Evolutionary conservation across 163 green algal species (phyloP), one percentile per base, ranked within the genome.

Genomic region (Scenedesmus sp.): DNA sequence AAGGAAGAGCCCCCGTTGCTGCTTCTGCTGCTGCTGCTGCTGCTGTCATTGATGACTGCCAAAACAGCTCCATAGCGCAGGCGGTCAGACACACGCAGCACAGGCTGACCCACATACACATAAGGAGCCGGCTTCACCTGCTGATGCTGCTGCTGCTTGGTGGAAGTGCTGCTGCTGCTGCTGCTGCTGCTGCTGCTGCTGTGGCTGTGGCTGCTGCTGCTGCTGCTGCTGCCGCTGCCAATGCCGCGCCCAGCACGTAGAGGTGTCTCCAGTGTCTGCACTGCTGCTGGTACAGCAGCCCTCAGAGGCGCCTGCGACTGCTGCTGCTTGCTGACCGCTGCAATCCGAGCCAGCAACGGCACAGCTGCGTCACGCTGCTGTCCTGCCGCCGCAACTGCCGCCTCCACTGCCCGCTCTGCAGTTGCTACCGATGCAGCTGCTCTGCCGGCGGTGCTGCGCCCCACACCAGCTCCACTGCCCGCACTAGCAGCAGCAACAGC

Each of bases 1-100:
- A 35, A 46, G 24, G 37, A 40, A 2, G 46, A 1, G 15, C 2
- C 43, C 7, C n/a, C 37, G 56, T 59, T 13, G 35, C 51, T 90
- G 70, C 49, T 91, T 26, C 83, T 13, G 35, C 51, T 90, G 70
- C 49, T 91, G 42, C 56, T 73, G 43, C 35, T 70, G 79, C 87
- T 87, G 79, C 79, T 83, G 56, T 22, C 76, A 18, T 53, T 88
- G 30, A 51, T 42, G 24, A 73, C 46, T 5, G 37, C 42, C 1
- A 94, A 72, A 22, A 95, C 90, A 49, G 87, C 92, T 9, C 93
- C 92, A 61, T 93, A 89, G 24, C 91, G 90, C 85, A 96, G 87
- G 68, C 91, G 83, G 73, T 81, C 79, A 0, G 61, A 82, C n/a
- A 96, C 89, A n/a, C 95, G 93, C 56, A 97, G 92, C 51, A 97